Evolutionary conservation across 352 stramenopile genomes (phyloP), one percentile per base, ranked within the genome.

Genomic region (Pythium grandisporangium): DNA sequence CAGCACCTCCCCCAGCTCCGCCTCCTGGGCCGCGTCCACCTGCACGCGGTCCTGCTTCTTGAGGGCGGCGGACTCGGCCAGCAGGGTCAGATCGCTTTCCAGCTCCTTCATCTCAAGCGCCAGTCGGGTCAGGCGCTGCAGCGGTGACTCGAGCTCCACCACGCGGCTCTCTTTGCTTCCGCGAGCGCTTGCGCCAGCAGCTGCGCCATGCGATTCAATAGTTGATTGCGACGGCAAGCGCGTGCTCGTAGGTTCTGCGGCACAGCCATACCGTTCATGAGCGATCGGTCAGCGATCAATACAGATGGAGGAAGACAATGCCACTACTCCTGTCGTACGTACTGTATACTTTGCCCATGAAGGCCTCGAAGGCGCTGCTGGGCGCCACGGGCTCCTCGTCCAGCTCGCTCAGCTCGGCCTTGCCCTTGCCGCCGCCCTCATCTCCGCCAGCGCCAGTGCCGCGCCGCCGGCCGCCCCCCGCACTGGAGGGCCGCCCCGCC

Each of bases 341-440:
- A 88, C 75, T 85, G 60, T 88, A 88, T 27, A 88, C 61, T 64
- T 85, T 88, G 55, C 75, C 75, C 75, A 88, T 88, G 40, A 88
- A 88, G 5, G 67, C 75, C 39, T 85, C 75, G 17, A 88, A 88
- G 20, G 75, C 75, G 45, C 75, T 55, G 8, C 53, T 64, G 10
- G 70, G 65, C 14, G 62, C 46, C 5, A 88, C 37, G 21, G 58
- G 54, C 10, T 66, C 55, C 46, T 84, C 72, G 45, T 83, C 71
- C 42, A 88, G 53, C 57, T 88, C 71, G 29, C n/a, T n/a, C n/a
- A n/a, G n/a, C n/a, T n/a, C n/a, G n/a, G n/a, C n/a, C n/a, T n/a
- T n/a, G n/a, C n/a, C n/a, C n/a, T n/a, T n/a, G n/a, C n/a, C n/a
- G n/a, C n/a, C n/a, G n/a, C n/a, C n/a, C n/a, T n/a, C n/a, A n/a